These are phyloP conservation scores for Syzygium syzygioides DNA, from an alignment of 441 rosid species.

Conservation along the genomic window DNA sequence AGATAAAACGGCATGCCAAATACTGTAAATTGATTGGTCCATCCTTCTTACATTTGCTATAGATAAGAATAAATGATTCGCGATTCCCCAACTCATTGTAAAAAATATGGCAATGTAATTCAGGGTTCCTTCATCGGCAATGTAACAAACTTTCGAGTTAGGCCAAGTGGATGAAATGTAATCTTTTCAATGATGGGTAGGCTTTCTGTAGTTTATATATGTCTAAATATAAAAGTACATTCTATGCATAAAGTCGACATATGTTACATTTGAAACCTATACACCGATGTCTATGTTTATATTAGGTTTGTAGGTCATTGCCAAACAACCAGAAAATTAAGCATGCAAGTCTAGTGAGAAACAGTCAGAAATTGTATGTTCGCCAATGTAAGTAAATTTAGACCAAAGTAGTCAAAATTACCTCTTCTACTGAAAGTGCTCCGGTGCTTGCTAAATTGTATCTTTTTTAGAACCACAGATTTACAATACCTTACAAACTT, in stretches of 20 bases:
- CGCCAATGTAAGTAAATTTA: background rate
- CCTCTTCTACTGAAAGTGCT: background rate
- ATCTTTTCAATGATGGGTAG: background rate
- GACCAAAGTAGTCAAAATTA: background rate
- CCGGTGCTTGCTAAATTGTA: background rate
- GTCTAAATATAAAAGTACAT: background rate
- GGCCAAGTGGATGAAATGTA: background rate
- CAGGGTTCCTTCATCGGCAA: background rate
- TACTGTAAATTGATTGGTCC: background rate
- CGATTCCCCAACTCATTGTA: background rate
- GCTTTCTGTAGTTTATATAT: background rate
- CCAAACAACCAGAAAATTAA: background rate
- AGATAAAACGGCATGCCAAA: background rate
- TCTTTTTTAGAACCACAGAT: background rate
- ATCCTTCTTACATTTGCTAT: background rate
- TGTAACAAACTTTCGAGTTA: background rate
- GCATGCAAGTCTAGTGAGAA: background rate
- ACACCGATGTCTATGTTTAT: background rate
- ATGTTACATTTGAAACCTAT: background rate
- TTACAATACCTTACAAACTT: background rate
- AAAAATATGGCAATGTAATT: background rate
- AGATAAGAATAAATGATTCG: background rate
- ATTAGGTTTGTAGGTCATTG: background rate
- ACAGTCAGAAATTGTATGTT: background rate
- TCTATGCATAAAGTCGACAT: background rate